Conservation (phyloP, 2,329 filamentous ascomycete genomes). For the Amphichorda felina region DNA sequence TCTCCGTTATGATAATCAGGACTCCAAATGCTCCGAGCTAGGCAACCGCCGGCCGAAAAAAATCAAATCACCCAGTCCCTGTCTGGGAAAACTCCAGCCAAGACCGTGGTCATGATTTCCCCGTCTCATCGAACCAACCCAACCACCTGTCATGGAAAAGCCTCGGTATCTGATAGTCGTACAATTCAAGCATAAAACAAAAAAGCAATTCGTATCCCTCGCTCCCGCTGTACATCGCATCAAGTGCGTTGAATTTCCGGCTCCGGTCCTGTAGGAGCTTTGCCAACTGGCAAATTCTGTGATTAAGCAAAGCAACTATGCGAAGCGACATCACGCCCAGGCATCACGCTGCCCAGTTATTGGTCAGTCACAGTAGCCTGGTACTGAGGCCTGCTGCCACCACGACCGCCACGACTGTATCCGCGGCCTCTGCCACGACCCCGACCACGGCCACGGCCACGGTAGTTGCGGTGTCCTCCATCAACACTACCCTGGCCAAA, state of each 20-base stretch:
- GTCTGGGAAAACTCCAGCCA: neutral
- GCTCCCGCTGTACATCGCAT: neutral
- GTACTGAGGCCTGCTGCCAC: constrained; percentile 19
- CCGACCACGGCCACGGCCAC: constrained; percentile 67
- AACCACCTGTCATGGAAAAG: neutral
- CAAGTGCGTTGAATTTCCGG: too few relatives aligned
- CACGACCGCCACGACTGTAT: constrained; percentile 24
- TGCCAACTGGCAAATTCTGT: neutral
- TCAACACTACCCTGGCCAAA: constrained; percentile 97
- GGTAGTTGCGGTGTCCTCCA: constrained; percentile 62
- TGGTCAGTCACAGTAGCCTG: constrained; percentile 10
- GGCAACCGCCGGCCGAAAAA: neutral
- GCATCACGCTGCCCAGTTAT: neutral
- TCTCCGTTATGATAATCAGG: constrained; percentile 2
- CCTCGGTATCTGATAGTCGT: neutral
- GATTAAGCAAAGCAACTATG: too few relatives aligned
- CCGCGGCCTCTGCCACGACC: constrained; percentile 35
- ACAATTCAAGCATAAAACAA: neutral
- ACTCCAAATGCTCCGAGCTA: constrained; percentile 5
- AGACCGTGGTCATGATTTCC: neutral
- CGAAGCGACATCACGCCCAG: neutral
- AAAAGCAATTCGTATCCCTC: neutral
- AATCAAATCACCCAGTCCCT: neutral
- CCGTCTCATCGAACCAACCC: neutral
- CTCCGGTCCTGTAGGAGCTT: constrained; percentile 12